These are phyloP conservation scores for Chytriomyces hyalinus DNA, from an alignment of 192 early-diverging fungal genomes.

Conservation along the genomic window DNA sequence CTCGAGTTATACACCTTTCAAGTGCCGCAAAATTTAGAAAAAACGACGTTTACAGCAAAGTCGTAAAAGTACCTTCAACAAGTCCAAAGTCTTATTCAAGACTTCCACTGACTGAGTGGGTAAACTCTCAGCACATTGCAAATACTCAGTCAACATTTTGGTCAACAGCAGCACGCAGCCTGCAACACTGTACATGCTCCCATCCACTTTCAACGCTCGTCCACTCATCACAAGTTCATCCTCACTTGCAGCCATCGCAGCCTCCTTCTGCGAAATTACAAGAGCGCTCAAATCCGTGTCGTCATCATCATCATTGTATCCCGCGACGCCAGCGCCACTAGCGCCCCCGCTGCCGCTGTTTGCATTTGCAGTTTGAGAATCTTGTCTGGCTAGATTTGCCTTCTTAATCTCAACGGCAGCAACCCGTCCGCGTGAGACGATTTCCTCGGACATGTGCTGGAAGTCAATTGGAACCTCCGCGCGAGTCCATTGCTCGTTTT, in stretches of 20 bases:
- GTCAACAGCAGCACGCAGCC: conserved; percentile 86
- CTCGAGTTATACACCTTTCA: conserved; percentile 90
- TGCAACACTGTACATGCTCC: conserved; percentile 83
- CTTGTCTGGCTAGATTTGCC: neutral
- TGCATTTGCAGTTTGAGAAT: neutral
- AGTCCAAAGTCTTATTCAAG: conserved; percentile 85
- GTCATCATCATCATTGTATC: conserved; percentile 31
- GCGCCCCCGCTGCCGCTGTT: neutral
- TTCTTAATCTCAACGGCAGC: conserved; percentile 26
- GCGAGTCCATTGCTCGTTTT: conserved; percentile 96
- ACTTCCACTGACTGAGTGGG: conserved; percentile 80
- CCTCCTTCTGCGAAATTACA: conserved; percentile 23
- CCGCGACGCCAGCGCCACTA: conserved; percentile 5
- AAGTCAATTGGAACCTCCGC: conserved; percentile 94
- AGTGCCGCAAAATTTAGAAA: neutral
- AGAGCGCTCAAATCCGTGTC: conserved; percentile 38
- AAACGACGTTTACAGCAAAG: neutral
- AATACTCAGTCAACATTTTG: conserved; percentile 91
- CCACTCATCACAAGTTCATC: conserved; percentile 33
- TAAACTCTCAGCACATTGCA: conserved; percentile 82
- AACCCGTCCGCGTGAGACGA: conserved; percentile 51
- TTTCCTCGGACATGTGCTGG: conserved; percentile 79
- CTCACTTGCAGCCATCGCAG: conserved; percentile 8
- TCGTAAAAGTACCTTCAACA: conserved; percentile 69
- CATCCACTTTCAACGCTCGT: conserved; percentile 76